Evolutionary conservation across 768 basidiomycete species (phyloP).

Genomic region (Cubamyces sp.): DNA sequence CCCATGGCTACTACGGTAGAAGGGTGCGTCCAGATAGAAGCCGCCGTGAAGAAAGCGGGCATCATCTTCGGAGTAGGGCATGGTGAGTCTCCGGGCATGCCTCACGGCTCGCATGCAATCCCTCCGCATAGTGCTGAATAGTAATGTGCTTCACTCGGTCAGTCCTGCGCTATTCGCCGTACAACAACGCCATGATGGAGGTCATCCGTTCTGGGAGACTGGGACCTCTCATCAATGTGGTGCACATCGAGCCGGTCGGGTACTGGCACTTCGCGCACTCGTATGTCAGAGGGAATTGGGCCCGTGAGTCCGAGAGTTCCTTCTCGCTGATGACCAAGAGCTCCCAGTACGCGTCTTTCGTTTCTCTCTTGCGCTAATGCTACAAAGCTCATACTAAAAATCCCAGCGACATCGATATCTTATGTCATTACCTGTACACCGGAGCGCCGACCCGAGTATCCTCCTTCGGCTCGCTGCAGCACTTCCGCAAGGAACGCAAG

Average conservation of each 20-base stretch:
- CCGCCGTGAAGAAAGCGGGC: conserved; percentile 66
- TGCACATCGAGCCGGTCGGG: conserved; percentile 86
- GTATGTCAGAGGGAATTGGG: conserved; percentile 86
- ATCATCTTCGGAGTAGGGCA: conserved; percentile 88
- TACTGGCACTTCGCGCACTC: conserved; percentile 91
- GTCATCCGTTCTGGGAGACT: conserved; percentile 71
- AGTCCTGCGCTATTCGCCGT: conserved; percentile 91
- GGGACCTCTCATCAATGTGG: conserved; percentile 80
- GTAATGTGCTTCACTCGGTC: conserved; percentile 5
- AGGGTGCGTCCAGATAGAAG: conserved; percentile 78
- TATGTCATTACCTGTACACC: conserved; percentile 78
- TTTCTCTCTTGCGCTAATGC: background rate
- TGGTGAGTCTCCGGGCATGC: conserved; percentile 48
- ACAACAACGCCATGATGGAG: conserved; percentile 69
- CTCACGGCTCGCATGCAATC: background rate
- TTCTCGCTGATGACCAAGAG: conserved; percentile 90
- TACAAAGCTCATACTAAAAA: conserved; percentile 1
- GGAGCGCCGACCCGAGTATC: conserved; percentile 69
- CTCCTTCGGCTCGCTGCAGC: conserved; percentile 84
- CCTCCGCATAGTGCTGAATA: conserved; percentile 1
- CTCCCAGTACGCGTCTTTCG: conserved; percentile 68
- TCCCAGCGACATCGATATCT: conserved; percentile 79
- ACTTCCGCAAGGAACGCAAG: conserved; percentile 77
- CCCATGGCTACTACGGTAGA: conserved; percentile 81
- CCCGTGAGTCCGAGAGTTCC: conserved; percentile 64